phyloP scores from a whole-genome alignment of 2,329 filamentous ascomycete genomes.

The Colletotrichum lupini region DNA sequence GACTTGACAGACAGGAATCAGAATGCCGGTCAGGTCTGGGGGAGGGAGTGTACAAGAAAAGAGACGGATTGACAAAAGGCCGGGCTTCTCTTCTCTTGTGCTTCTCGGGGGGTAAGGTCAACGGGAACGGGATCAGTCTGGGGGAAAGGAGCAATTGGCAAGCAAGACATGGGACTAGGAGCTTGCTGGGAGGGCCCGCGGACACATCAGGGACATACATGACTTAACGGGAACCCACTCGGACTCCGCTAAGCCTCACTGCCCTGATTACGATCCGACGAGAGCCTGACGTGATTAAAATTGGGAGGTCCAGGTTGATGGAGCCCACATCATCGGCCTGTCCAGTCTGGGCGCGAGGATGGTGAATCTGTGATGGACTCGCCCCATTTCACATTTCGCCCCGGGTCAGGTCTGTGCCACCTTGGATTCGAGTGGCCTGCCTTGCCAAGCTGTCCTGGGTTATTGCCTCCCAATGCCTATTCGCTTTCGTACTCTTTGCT shows the following conservation, averaged over 20 bases:
- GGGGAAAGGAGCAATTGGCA: constrained; percentile 17
- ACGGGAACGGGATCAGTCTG: background rate
- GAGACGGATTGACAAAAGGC: background rate
- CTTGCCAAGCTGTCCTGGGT: background rate
- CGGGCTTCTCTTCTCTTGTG: constrained; percentile 15
- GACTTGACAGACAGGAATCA: constrained; percentile 17
- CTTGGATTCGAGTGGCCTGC: constrained; percentile 5
- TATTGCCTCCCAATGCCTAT: background rate
- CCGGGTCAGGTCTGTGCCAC: constrained; percentile 7
- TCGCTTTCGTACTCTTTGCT: background rate
- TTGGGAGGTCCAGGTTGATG: constrained; percentile 31
- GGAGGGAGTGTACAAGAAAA: constrained; percentile 16
- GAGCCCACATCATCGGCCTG: constrained; percentile 26
- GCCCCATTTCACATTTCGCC: constrained; percentile 17
- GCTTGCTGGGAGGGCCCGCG: background rate
- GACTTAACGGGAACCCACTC: constrained; percentile 34
- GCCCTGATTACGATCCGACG: constrained; percentile 34
- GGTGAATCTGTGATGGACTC: constrained; percentile 10
- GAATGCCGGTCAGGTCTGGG: constrained; percentile 4
- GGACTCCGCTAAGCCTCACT: constrained; percentile 35
- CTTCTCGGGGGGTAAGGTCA: background rate
- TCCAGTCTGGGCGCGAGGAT: constrained; percentile 26
- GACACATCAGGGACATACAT: background rate
- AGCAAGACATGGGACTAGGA: constrained; percentile 22
- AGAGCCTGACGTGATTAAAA: constrained; percentile 35